These are phyloP conservation scores for Yarrowia alimentaria DNA, from an alignment of 805 yeast genomes.

Conservation along the genomic window DNA sequence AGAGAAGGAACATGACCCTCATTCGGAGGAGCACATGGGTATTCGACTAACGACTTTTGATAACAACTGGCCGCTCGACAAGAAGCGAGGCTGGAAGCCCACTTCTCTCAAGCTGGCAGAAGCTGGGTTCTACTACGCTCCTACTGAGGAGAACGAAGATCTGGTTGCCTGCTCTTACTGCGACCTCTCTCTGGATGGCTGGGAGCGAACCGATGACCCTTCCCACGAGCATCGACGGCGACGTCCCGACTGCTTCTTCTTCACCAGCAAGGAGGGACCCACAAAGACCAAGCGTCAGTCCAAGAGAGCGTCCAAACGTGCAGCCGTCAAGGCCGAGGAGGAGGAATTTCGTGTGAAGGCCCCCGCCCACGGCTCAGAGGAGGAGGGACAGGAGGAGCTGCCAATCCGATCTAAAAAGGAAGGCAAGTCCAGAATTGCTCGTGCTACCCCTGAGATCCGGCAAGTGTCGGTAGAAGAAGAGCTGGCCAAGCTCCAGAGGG, in stretches of 20 bases:
- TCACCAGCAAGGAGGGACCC: constrained; percentile 32
- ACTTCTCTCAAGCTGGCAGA: constrained; percentile 49
- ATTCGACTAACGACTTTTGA: constrained; percentile 35
- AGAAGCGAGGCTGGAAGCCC: constrained; percentile 46
- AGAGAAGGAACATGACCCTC: constrained; percentile 34
- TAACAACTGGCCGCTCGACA: constrained; percentile 48
- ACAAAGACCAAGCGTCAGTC: constrained; percentile 6
- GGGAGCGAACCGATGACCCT: constrained; percentile 70
- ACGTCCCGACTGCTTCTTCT: constrained; percentile 46
- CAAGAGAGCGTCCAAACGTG: constrained; percentile 6
- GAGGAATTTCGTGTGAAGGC: background rate
- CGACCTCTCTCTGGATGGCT: constrained; percentile 61
- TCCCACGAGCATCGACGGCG: constrained; percentile 53
- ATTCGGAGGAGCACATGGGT: constrained; percentile 31
- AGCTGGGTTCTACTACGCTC: constrained; percentile 64
- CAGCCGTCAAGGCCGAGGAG: background rate
- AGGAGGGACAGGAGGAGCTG: background rate
- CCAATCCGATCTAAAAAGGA: constrained; percentile 17
- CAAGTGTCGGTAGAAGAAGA: constrained; percentile 16
- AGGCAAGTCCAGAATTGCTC: background rate
- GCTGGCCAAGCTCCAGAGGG: constrained; percentile 18
- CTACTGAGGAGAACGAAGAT: constrained; percentile 46
- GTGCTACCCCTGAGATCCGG: background rate
- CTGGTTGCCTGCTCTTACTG: constrained; percentile 69
- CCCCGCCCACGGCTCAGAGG: background rate